phyloP scores from a whole-genome alignment of 371 early-diverging fungal genomes.

The Mucor irregularis region DNA sequence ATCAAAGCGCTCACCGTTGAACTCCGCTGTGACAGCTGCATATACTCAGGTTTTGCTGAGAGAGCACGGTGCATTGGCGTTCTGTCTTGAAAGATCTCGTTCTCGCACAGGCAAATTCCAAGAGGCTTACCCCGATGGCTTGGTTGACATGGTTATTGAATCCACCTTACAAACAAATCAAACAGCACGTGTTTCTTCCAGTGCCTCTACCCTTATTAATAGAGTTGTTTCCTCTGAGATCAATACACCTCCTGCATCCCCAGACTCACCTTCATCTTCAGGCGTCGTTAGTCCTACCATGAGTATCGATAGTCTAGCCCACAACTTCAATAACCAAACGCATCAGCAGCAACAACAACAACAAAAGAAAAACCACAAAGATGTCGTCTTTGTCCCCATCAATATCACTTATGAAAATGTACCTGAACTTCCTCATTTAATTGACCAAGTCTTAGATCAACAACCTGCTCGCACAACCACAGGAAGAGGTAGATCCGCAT shows the following conservation, averaged over 20 bases:
- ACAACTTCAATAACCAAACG: neutral
- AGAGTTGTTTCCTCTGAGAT: conserved; percentile 24
- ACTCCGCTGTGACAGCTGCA: conserved; percentile 49
- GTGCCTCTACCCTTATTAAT: conserved; percentile 2
- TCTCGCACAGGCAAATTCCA: conserved; percentile 50
- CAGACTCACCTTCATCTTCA: conserved; percentile 27
- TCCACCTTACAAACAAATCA: conserved; percentile 50
- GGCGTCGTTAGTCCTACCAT: conserved; percentile 23
- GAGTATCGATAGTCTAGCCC: conserved; percentile 33
- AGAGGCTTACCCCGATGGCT: conserved; percentile 41
- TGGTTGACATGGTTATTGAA: conserved; percentile 52
- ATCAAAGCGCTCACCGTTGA: conserved; percentile 41
- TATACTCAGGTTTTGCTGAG: conserved; percentile 48
- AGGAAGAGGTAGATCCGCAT: conserved; percentile 8
- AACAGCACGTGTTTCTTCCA: conserved; percentile 16
- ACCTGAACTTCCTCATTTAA: conserved; percentile 43
- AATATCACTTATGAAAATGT: conserved; percentile 51
- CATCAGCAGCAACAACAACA: neutral
- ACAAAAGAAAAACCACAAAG: conserved; percentile 26
- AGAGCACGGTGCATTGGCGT: conserved; percentile 47
- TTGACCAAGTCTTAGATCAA: conserved; percentile 48
- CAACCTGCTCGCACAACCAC: conserved; percentile 18
- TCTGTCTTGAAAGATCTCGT: conserved; percentile 40
- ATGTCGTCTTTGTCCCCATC: conserved; percentile 48
- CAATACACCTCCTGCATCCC: conserved; percentile 38